These are phyloP conservation scores for Purshia tridentata DNA, from an alignment of 306 rosid genomes.

Conservation along the genomic window DNA sequence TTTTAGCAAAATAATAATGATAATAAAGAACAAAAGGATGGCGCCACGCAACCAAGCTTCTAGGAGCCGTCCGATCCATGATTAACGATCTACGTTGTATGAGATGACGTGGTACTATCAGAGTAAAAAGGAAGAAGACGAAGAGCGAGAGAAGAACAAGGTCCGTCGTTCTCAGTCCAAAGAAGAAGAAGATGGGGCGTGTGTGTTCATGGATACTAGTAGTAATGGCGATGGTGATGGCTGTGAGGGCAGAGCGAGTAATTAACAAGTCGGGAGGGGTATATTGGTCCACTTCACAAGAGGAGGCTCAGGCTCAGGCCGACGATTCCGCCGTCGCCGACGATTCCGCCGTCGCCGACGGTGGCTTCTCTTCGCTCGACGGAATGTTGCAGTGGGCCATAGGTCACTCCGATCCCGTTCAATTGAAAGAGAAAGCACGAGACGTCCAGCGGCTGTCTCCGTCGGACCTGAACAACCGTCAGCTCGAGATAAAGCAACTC, in stretches of 20 bases:
- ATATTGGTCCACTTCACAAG: slow-evolving; percentile 54
- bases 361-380: slow-evolving; percentile 86
- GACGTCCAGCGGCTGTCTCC: slow-evolving; percentile 45
- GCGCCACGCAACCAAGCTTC: slow-evolving; percentile 1
- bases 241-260: slow-evolving; percentile 13
- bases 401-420: slow-evolving; percentile 78
- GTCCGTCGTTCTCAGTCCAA: neutral
- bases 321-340: slow-evolving; percentile 32
- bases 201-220: neutral
- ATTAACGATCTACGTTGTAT: neutral
- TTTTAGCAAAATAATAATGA: no score
- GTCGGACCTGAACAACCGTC: slow-evolving; percentile 55
- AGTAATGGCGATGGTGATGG: neutral
- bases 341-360: slow-evolving; percentile 78
- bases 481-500: slow-evolving; percentile 67
- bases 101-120: neutral
- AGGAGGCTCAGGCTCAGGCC: slow-evolving; percentile 36
- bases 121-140: neutral
- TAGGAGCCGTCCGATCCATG: neutral
- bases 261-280: slow-evolving; percentile 19
- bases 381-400: slow-evolving; percentile 94
- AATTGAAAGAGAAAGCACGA: slow-evolving; percentile 62
- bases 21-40: neutral
- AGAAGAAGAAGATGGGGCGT: slow-evolving; percentile 7
- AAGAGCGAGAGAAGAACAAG: no score